Evolutionary conservation across 352 stramenopile genomes (phyloP).

Genomic region (Pythium monospermum): DNA sequence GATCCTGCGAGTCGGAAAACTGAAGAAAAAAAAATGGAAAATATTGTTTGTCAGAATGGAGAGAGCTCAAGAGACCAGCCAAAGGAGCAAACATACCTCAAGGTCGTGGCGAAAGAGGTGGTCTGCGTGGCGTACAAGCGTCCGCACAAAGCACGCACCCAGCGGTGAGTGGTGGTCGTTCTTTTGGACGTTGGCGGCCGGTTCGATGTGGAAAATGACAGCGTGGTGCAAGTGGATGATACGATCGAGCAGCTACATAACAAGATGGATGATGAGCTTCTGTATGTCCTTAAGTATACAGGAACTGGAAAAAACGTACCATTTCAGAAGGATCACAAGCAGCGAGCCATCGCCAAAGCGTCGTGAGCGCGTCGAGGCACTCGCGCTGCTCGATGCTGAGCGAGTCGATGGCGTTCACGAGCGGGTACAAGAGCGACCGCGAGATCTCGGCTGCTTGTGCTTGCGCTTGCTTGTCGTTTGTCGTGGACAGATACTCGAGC

Average conservation of each 20-base stretch:
- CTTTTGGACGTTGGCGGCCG: background rate
- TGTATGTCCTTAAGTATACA: too few species aligned
- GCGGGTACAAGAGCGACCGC: constrained; percentile 47
- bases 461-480: too few species aligned
- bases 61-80: constrained; percentile 9
- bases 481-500: constrained; percentile 47
- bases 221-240: constrained; percentile 36
- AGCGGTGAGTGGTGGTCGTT: constrained; percentile 15
- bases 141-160: constrained; percentile 56
- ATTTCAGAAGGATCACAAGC: constrained; percentile 32
- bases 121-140: constrained; percentile 47
- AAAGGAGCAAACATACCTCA: constrained; percentile 21
- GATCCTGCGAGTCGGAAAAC: constrained; percentile 25
- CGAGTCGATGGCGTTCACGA: constrained; percentile 68
- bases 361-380: constrained; percentile 62
- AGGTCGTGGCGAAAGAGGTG: constrained; percentile 68
- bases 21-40: constrained; percentile 15
- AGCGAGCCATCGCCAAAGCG: constrained; percentile 42
- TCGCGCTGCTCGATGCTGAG: constrained; percentile 65
- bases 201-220: constrained; percentile 31
- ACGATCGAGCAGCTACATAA: constrained; percentile 32
- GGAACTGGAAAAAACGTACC: constrained; percentile 34
- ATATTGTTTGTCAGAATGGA: constrained; percentile 1
- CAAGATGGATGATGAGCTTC: too few species aligned
- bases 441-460: constrained; percentile 24